These are phyloP conservation scores for Nigrospora sphaerica DNA, from an alignment of 2,329 filamentous ascomycete species.

Conservation along the genomic window DNA sequence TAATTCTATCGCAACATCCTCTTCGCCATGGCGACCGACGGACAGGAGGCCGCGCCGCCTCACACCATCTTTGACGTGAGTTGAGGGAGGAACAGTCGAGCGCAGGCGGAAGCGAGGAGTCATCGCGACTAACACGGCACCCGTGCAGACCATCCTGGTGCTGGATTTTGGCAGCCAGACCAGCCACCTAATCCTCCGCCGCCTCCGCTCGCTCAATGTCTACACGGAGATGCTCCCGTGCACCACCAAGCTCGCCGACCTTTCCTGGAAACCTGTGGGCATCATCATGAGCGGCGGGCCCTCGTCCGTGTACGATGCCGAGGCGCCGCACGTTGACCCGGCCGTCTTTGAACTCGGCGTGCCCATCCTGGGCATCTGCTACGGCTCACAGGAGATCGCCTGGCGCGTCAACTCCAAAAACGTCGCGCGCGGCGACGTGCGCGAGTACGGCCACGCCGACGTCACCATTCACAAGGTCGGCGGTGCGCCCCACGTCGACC, in stretches of 20 bases:
- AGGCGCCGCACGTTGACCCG: conserved; percentile 69
- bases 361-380: conserved; percentile 54
- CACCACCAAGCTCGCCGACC: conserved; percentile 71
- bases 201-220: conserved; percentile 71
- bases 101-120: background rate
- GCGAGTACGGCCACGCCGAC: conserved; percentile 64
- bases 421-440: conserved; percentile 36
- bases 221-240: conserved; percentile 87
- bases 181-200: conserved; percentile 67
- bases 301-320: conserved; percentile 74
- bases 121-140: conserved; percentile 1
- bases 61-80: conserved; percentile 29
- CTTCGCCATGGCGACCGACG: conserved; percentile 1
- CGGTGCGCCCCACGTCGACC: conserved; percentile 54
- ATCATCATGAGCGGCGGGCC: conserved; percentile 68
- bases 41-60: conserved; percentile 20
- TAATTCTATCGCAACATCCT: background rate
- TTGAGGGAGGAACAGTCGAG: conserved; percentile 4
- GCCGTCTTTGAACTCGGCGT: conserved; percentile 71
- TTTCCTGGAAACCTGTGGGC: conserved; percentile 74
- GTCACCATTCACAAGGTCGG: conserved; percentile 53
- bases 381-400: conserved; percentile 59
- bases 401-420: conserved; percentile 59
- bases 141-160: conserved; percentile 61
- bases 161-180: conserved; percentile 68